Evolutionary conservation across 768 basidiomycete genomes (phyloP).

Genomic region (Lentinus brumalis): DNA sequence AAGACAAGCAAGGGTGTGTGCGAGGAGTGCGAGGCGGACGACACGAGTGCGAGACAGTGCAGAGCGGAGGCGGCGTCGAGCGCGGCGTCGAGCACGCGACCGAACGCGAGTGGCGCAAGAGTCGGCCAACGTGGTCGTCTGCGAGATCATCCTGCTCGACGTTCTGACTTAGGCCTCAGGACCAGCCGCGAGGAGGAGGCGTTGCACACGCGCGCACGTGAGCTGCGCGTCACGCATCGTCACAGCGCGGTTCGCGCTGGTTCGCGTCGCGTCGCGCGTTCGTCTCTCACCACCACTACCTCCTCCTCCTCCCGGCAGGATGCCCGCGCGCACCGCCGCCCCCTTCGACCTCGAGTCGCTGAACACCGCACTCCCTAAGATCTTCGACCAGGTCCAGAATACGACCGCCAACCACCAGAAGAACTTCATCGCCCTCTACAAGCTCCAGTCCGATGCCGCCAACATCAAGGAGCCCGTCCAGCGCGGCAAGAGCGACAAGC

Average conservation of each 20-base stretch:
- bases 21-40: no score
- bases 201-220: constrained; percentile 14
- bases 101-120: no score
- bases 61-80: no score
- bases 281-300: neutral
- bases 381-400: constrained; percentile 79
- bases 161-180: neutral
- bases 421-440: constrained; percentile 82
- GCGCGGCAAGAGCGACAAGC: constrained; percentile 51
- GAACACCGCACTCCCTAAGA: constrained; percentile 49
- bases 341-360: constrained; percentile 31
- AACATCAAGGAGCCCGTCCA: constrained; percentile 49
- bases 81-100: no score
- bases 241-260: constrained; percentile 1
- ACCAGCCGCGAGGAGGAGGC: neutral
- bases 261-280: neutral
- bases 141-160: constrained; percentile 2
- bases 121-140: constrained; percentile 5
- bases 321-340: constrained; percentile 29
- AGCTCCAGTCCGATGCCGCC: constrained; percentile 71
- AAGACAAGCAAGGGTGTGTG: no score
- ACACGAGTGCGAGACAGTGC: no score
- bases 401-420: constrained; percentile 85
- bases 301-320: constrained; percentile 12
- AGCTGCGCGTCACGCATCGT: constrained; percentile 13